Percentiles rank a stretch among this genome's conserved stretches.
Conservation (phyloP, 2,329 filamentous ascomycete genomes). For the Cladobotryum mycophilum region DNA sequence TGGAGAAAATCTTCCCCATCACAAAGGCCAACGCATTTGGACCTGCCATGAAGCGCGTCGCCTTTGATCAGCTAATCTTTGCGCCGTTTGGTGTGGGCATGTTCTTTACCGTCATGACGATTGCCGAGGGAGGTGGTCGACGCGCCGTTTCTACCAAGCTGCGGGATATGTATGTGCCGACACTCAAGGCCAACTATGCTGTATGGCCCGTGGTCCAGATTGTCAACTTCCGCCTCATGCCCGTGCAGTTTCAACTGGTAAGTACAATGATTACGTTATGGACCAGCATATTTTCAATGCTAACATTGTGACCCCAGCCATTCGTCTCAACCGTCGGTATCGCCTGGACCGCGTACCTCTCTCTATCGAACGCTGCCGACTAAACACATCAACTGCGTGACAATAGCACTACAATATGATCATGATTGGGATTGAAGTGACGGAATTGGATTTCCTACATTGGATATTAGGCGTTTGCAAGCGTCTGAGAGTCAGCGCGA, state of each 20-base stretch:
- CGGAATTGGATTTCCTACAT: background rate
- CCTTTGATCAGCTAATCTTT: conserved; percentile 88
- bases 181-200: conserved; percentile 90
- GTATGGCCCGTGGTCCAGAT: conserved; percentile 96
- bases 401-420: background rate
- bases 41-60: conserved; percentile 83
- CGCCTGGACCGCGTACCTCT: conserved; percentile 95
- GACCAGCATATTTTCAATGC: background rate
- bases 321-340: conserved; percentile 96
- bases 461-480: background rate
- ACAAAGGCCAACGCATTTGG: conserved; percentile 66
- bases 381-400: conserved; percentile 35
- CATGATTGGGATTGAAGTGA: background rate
- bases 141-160: conserved; percentile 78
- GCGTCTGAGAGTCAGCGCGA: background rate
- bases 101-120: conserved; percentile 96
- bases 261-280: conserved; percentile 32
- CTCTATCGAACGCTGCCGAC: conserved; percentile 80
- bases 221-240: conserved; percentile 92
- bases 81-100: conserved; percentile 78
- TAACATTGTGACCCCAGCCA: conserved; percentile 51
- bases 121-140: conserved; percentile 84
- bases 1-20: conserved; percentile 77
- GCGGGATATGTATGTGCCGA: conserved; percentile 86
- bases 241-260: conserved; percentile 93